A percentile compares a stretch with the other conserved stretches of the same genome.
Evolutionary conservation across 2,329 filamentous ascomycete species (phyloP).

Genomic region (Microcyclosporella mali): DNA sequence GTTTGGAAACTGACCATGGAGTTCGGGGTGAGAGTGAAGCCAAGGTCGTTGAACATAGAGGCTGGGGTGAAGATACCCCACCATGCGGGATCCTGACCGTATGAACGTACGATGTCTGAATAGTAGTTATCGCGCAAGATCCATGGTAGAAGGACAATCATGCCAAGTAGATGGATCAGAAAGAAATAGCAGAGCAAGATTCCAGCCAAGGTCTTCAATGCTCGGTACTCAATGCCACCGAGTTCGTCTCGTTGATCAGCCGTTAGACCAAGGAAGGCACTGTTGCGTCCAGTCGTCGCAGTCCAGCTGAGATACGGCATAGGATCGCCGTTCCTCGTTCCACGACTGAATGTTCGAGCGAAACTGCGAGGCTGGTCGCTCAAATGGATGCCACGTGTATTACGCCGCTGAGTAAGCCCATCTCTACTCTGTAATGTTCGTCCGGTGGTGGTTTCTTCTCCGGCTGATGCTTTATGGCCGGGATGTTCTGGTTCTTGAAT

Average conservation of each 20-base stretch:
- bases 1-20: constrained; percentile 86
- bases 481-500: constrained; percentile 58
- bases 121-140: constrained; percentile 62
- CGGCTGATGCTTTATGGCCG: constrained; percentile 20
- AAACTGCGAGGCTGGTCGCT: constrained; percentile 19
- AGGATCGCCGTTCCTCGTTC: constrained; percentile 37
- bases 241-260: constrained; percentile 91
- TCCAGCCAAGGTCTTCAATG: constrained; percentile 75
- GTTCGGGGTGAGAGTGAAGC: constrained; percentile 83
- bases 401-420: not conserved
- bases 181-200: constrained; percentile 75
- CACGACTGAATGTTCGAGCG: constrained; percentile 45
- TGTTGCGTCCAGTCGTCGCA: constrained; percentile 88
- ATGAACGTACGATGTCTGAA: constrained; percentile 55
- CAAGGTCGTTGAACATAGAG: constrained; percentile 91
- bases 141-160: constrained; percentile 72
- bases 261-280: constrained; percentile 78
- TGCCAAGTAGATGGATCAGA: constrained; percentile 71
- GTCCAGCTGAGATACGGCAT: constrained; percentile 93
- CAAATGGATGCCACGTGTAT: constrained; percentile 7
- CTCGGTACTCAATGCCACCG: constrained; percentile 92
- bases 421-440: constrained; percentile 9
- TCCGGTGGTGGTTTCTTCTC: constrained; percentile 18
- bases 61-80: constrained; percentile 86
- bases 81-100: constrained; percentile 66